Evolutionary conservation across 2,329 filamentous ascomycete species (phyloP), one percentile per base, ranked within the genome.

Genomic region (Didymella sp.): DNA sequence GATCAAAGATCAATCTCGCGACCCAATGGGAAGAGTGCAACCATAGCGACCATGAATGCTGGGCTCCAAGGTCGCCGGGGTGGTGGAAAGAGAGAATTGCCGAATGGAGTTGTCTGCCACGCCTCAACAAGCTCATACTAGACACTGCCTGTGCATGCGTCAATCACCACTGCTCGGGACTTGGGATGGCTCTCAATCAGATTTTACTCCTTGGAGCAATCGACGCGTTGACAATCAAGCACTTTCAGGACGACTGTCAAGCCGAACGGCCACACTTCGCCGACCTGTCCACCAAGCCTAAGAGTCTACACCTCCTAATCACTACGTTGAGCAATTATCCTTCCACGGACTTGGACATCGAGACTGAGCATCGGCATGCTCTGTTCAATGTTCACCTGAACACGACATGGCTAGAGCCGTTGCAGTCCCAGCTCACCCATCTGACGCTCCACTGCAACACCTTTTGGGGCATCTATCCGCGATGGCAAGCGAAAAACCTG

Each of bases 391-490:
- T 42, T 0, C 54, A 66, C 17, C 56, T 73, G 1, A 44, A 45
- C 1, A 25, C 47, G 4, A 38, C 54, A 9, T 73, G 69, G 69
- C 56, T 75, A 2, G 27, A 46, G 6, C 71, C 69, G 0, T 17
- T 66, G 13, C 47, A 59, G 35, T 4, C 44, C 1, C 55, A 68
- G 12, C 66, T 71, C 33, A 72, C 63, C 1, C 73, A 77, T n/a
- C 67, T 82, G 5, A 78, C 76, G 0, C 57, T 82, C 0, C 80
- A 72, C 56, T 70, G 66, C 3, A 46, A 49, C 7, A 41, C 59
- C 3, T 61, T 73, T 1, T 77, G 76, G 46, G 81, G 76, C 60
- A 76, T 80, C 1, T 81, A 74, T 63, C 72, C 73, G 3, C 71
- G 56, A 13, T 28, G 49, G n/a, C 41, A 80, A 53, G 60, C 53